phyloP scores from a whole-genome alignment of 495 filamentous ascomycete genomes.

The Terfezia claveryi region DNA sequence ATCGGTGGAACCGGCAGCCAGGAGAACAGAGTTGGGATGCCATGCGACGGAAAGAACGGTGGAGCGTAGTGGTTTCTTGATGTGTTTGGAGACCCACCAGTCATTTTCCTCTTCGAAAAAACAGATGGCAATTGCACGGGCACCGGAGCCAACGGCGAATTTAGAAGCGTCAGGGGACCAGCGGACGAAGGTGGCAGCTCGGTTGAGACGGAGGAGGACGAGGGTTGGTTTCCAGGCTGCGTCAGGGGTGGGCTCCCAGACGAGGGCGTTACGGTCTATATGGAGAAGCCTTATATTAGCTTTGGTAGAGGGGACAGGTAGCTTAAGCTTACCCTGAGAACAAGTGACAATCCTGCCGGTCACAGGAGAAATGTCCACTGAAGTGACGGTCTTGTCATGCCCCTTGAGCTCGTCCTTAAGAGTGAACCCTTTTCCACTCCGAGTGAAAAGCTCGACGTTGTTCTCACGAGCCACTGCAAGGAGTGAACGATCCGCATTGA shows the following conservation, averaged over 20 bases:
- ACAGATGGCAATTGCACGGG: constrained; percentile 87
- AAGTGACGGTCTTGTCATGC: constrained; percentile 89
- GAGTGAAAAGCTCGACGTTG: constrained; percentile 70
- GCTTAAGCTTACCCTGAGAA: constrained; percentile 50
- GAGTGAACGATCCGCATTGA: constrained; percentile 73
- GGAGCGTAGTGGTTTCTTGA: constrained; percentile 93
- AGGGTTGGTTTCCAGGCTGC: constrained; percentile 86
- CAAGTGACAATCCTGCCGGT: constrained; percentile 89
- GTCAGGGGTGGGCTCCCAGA: constrained; percentile 77
- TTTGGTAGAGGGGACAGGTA: not conserved
- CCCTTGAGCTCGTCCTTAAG: constrained; percentile 81
- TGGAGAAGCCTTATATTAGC: not conserved
- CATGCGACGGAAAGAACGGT: constrained; percentile 85
- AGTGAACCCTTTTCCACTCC: constrained; percentile 51
- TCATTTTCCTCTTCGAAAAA: constrained; percentile 98
- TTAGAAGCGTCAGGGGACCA: constrained; percentile 95
- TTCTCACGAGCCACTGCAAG: constrained; percentile 82
- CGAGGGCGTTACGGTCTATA: constrained; percentile 89
- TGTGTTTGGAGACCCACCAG: constrained; percentile 98
- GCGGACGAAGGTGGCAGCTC: constrained; percentile 86
- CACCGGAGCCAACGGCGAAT: constrained; percentile 91
- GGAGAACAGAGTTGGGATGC: constrained; percentile 90
- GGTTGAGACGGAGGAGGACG: constrained; percentile 89
- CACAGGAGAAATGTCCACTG: constrained; percentile 81
- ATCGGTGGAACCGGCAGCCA: constrained; percentile 86